Base-by-base conservation (phyloP, 345 rosid genomes). In the Camelina laxa region DNA sequence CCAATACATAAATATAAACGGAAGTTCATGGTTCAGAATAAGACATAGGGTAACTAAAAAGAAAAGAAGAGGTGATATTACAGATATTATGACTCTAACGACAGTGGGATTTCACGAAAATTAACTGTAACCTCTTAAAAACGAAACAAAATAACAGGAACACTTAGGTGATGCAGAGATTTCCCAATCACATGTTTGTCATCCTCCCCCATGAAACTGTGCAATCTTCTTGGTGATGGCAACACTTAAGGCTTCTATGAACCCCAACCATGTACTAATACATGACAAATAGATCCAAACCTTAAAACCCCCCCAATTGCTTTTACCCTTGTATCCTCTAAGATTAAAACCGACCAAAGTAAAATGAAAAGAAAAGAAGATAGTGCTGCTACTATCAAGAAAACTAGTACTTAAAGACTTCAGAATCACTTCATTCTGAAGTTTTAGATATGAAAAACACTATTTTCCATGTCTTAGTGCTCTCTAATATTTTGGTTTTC, bases 371-470 rank as follows among this genome's bases (percentile, higher is more conserved):
- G 19, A 9, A 1, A 31, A 51, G 2, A 11, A 53, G n/a, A 42
- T 16, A 22, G 27, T 38, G 22, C 64, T 17, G 10, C 38, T 54
- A 55, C 63, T 49, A 74, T 66, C 7, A 7, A 33, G 9, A 6
- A 33, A 12, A 19, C 50, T 60, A 39, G 31, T 48, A 31, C 16
- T 38, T 22, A 67, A 22, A 22, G 42, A 67, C 61, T 66, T n/a
- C 51, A 58, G 73, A 67, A 48, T 60, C 73, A 58, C 48, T 16
- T 20, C 15, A 74, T 74, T 74, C 78, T 74, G 53, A 7, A 58
- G 47, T 58, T 75, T 59, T 67, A 0, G 73, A 75, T 59, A 75
- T 67, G 79, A 73, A 60, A 75, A 75, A 50, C 56, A 30, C 61
- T 27, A 67, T 9, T 57, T 67, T 75, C 74, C 79, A 67, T 75